A percentile compares a stretch with the other conserved stretches of the same genome.
phyloP scores from a whole-genome alignment of 176 grass and related monocot genomes.

The Pontederia crassipes region DNA sequence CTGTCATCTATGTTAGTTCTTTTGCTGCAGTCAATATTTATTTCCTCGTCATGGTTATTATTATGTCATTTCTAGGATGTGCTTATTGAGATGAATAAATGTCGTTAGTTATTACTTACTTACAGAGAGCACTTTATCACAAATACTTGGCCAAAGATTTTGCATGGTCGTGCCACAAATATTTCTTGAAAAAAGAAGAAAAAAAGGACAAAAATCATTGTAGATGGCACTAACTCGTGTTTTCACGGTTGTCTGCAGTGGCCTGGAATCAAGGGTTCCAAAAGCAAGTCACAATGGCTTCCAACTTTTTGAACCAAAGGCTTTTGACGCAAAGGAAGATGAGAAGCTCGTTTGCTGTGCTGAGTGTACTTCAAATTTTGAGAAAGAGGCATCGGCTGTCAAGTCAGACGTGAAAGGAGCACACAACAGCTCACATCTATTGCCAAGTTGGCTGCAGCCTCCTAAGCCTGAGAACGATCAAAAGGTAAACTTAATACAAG shows the following conservation, averaged over 20 bases:
- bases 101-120: too few species aligned
- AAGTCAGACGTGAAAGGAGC: constrained; percentile 25
- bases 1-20: too few species aligned
- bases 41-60: too few species aligned
- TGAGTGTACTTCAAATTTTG: constrained; percentile 66
- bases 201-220: not conserved
- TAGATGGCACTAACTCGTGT: not conserved
- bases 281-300: constrained; percentile 25
- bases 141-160: too few species aligned
- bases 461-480: constrained; percentile 22
- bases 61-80: too few species aligned
- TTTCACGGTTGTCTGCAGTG: constrained; percentile 24
- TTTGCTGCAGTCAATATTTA: too few species aligned
- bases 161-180: too few species aligned
- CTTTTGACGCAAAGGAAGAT: constrained; percentile 25
- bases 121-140: too few species aligned
- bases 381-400: constrained; percentile 50
- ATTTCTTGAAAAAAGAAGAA: too few species aligned
- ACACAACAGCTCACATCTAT: constrained; percentile 16
- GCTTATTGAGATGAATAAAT: too few species aligned
- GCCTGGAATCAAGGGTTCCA: constrained; percentile 28
- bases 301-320: constrained; percentile 23
- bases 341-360: constrained; percentile 49
- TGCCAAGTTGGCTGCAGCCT: constrained; percentile 45
- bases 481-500: constrained; percentile 28